These are phyloP conservation scores for Mucor velutinosus DNA, from an alignment of 371 early-diverging fungal species.

Conservation along the genomic window DNA sequence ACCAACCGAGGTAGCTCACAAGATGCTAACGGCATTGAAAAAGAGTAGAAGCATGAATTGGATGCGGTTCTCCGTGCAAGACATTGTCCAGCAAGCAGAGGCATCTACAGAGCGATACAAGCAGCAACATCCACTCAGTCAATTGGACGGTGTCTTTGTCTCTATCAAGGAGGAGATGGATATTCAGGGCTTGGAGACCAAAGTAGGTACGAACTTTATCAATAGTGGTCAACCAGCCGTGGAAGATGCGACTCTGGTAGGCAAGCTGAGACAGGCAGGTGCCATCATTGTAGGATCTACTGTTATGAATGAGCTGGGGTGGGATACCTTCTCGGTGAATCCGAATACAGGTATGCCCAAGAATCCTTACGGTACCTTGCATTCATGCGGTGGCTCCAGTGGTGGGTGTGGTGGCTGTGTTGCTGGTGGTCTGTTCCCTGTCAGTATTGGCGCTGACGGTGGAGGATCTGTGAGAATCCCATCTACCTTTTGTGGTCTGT, in stretches of 20 bases:
- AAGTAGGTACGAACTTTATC: slow-evolving; percentile 62
- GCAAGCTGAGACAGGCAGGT: slow-evolving; percentile 54
- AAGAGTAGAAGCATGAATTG: slow-evolving; percentile 28
- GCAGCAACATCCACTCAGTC: slow-evolving; percentile 50
- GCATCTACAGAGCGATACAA: slow-evolving; percentile 59
- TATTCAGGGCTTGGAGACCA: slow-evolving; percentile 55
- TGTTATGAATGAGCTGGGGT: slow-evolving; percentile 68
- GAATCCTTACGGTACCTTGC: slow-evolving; percentile 64
- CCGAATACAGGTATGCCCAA: slow-evolving; percentile 62
- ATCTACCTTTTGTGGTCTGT: slow-evolving; percentile 70
- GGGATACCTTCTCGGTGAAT: slow-evolving; percentile 58
- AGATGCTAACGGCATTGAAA: slow-evolving; percentile 16
- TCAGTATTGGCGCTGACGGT: slow-evolving; percentile 76
- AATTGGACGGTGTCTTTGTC: slow-evolving; percentile 63
- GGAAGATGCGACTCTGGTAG: slow-evolving; percentile 54
- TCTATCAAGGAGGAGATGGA: slow-evolving; percentile 38
- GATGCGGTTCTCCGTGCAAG: slow-evolving; percentile 43
- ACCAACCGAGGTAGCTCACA: slow-evolving; percentile 34
- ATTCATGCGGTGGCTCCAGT: slow-evolving; percentile 73
- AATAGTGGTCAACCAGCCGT: slow-evolving; percentile 49
- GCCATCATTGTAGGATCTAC: slow-evolving; percentile 65
- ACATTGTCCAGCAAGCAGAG: slow-evolving; percentile 59
- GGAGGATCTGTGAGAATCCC: slow-evolving; percentile 73
- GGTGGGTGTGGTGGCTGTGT: slow-evolving; percentile 70
- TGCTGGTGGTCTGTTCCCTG: slow-evolving; percentile 63